phyloP scores from a whole-genome alignment of 2,329 filamentous ascomycete species.

The Alternaria dauci region DNA sequence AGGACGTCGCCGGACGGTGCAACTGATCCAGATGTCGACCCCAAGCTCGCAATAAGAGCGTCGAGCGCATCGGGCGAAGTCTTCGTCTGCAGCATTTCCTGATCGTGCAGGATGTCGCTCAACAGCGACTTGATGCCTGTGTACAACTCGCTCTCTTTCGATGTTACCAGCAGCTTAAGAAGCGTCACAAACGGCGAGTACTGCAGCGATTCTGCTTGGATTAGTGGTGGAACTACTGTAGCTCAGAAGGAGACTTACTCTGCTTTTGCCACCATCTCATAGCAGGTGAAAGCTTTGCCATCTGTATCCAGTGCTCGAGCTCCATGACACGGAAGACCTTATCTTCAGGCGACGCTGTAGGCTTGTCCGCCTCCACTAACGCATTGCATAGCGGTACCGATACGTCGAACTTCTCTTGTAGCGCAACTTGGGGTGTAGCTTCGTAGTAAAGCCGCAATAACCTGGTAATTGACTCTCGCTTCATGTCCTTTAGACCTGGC shows the following conservation, averaged over 20 bases:
- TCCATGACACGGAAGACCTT: slow-evolving; percentile 73
- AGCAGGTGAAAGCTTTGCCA: slow-evolving; percentile 80
- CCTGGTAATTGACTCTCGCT: slow-evolving; percentile 79
- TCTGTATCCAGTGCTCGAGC: slow-evolving; percentile 79
- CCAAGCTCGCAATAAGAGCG: slow-evolving; percentile 58
- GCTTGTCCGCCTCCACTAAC: slow-evolving; percentile 66
- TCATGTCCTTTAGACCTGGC: slow-evolving; percentile 74
- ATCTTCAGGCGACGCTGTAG: slow-evolving; percentile 51
- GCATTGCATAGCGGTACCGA: slow-evolving; percentile 76
- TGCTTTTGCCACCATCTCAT: slow-evolving; percentile 91
- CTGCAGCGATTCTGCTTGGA: slow-evolving; percentile 60
- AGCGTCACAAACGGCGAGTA: slow-evolving; percentile 77
- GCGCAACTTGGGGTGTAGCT: slow-evolving; percentile 77
- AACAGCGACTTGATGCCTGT: slow-evolving; percentile 65
- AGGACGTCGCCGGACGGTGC: slow-evolving; percentile 59
- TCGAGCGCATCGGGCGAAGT: slow-evolving; percentile 52
- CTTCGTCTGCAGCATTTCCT: slow-evolving; percentile 68
- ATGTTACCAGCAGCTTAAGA: slow-evolving; percentile 65
- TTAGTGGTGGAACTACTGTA: slow-evolving; percentile 15
- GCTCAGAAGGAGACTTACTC: slow-evolving; percentile 47
- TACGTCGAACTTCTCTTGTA: slow-evolving; percentile 88
- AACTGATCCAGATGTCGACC: slow-evolving; percentile 51
- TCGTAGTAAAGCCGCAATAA: slow-evolving; percentile 87
- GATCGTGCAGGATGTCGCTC: slow-evolving; percentile 68
- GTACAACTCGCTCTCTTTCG: slow-evolving; percentile 59